These are phyloP conservation scores for Volvox africanus DNA, from an alignment of 139 green algal genomes.

Conservation along the genomic window DNA sequence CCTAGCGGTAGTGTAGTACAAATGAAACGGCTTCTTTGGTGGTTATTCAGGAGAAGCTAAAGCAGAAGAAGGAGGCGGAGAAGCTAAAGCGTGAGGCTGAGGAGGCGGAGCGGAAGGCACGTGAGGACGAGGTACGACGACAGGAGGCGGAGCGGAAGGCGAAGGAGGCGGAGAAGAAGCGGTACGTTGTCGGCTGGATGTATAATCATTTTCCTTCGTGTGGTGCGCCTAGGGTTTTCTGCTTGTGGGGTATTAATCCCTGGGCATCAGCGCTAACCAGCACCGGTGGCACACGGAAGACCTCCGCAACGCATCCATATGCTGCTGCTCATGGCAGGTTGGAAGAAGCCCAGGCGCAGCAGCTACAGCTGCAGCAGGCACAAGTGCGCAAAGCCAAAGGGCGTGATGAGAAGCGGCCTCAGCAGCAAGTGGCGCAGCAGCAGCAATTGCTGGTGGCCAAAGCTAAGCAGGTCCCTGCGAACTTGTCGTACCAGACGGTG, in stretches of 20 bases:
- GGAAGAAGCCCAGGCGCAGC: slow-evolving; percentile 10
- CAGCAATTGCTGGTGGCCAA: too few species aligned
- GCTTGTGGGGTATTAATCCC: too few species aligned
- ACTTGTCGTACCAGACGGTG: not conserved
- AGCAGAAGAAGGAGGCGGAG: slow-evolving; percentile 84
- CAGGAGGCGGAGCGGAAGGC: slow-evolving; percentile 66
- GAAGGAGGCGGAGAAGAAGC: slow-evolving; percentile 51
- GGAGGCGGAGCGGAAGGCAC: slow-evolving; percentile 54
- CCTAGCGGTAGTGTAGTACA: too few species aligned
- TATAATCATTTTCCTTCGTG: too few species aligned
- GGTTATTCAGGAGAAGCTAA: slow-evolving; percentile 69
- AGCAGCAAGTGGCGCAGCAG: slow-evolving; percentile 44
- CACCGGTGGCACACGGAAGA: not conserved
- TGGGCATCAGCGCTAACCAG: too few species aligned
- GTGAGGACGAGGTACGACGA: slow-evolving; percentile 62
- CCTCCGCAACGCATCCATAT: not conserved
- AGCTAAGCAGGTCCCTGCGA: not conserved
- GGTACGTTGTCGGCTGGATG: not conserved
- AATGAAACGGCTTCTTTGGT: not conserved
- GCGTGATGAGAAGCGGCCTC: slow-evolving; percentile 32
- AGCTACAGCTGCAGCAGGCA: slow-evolving; percentile 16
- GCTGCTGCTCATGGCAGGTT: not conserved
- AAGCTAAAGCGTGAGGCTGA: slow-evolving; percentile 74
- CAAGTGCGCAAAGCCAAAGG: slow-evolving; percentile 7
- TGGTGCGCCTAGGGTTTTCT: too few species aligned